Evolutionary conservation across 306 rosid genomes (phyloP), one percentile per base, ranked within the genome.

Genomic region (Cucumis cinereus): DNA sequence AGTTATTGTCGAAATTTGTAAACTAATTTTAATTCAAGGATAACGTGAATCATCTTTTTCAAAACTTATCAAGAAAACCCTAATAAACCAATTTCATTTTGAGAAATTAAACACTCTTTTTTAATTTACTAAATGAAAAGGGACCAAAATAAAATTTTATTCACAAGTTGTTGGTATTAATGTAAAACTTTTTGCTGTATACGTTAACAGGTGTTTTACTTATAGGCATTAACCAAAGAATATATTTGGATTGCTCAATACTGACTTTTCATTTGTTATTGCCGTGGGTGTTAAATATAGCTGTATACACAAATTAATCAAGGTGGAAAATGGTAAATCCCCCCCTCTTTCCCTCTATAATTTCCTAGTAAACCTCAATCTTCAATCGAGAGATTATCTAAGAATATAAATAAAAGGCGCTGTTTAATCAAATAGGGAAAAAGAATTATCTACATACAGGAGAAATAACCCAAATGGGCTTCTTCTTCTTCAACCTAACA

Each of bases 251-350:
- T 24, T 47, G 75, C 41, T 70, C 8, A 70, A 45, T 23, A 70
- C 1, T n/a, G 40, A 23, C 7, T 28, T 30, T 50, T 53, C 63
- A 52, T 76, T 77, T 77, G 85, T 82, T 75, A 84, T 83, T 78
- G 81, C 83, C 79, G 81, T 76, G 47, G 63, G 57, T 58, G 36
- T 54, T 24, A 68, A 82, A 73, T 72, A 81, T 67, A 19, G 6
- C 35, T 76, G 88, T 93, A 84, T 91, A 93, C 97, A 93, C 81
- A 71, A 85, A 85, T 76, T 85, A 87, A 86, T 93, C 60, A 83
- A 79, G 76, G 84, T 79, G 81, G 85, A 83, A 85, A 89, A 69
- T 69, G 30, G 83, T 81, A 80, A 86, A 30, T 30, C 85, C 72
- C 82, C 24, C 11, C 69, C 16, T 8, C 28, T 24, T 83, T 58